Base-by-base conservation (phyloP, 768 basidiomycete genomes). In the Nevesoporus exiguus region DNA sequence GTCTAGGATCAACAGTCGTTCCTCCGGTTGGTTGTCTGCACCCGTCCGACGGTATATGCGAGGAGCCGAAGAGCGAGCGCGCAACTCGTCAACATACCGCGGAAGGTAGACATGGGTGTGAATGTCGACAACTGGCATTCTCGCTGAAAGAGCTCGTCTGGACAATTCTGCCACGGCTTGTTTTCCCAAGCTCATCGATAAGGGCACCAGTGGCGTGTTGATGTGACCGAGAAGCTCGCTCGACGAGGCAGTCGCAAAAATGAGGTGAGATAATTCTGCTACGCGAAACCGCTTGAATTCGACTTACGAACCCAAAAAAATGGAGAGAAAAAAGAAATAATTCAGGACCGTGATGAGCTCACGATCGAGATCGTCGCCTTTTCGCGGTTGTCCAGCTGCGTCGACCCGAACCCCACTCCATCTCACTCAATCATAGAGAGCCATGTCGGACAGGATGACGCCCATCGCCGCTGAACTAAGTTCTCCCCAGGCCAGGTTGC, bases 61-160 rank as follows among this genome's bases (percentile, higher is more conserved):
- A 22, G 91, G 90, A 2, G 82, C 86, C 15, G 73, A 67, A 3
- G 79, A 69, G 39, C 92, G 81, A 31, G 81, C 75, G 39, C 88
- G 80, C 43, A 93, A 74, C 47, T 91, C 71, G 0, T 83, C 74
- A 19, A 84, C 81, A 68, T 94, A 93, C 31, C 88, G 79, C 2
- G 90, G 88, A 19, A 91, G 79, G 65, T 91, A 94, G 39, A 93
- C 80, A 59, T 94, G 92, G 5, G 89, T 90, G 75, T 94, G 92
- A 30, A 94, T 76, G 73, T 94, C 92, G 42, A 94, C 81, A 41
- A 90, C 71, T 2, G 83, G 74, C 29, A 61, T 59, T 37, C 59
- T 66, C 33, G 55, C 39, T 51, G 57, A 66, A 39, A 61, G 31
- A 0, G 50, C 49, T 21, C 50, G 59, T 39, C 44, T 68, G 49